phyloP scores from a whole-genome alignment of 2,329 filamentous ascomycete genomes.

The Colletotrichum sp. region DNA sequence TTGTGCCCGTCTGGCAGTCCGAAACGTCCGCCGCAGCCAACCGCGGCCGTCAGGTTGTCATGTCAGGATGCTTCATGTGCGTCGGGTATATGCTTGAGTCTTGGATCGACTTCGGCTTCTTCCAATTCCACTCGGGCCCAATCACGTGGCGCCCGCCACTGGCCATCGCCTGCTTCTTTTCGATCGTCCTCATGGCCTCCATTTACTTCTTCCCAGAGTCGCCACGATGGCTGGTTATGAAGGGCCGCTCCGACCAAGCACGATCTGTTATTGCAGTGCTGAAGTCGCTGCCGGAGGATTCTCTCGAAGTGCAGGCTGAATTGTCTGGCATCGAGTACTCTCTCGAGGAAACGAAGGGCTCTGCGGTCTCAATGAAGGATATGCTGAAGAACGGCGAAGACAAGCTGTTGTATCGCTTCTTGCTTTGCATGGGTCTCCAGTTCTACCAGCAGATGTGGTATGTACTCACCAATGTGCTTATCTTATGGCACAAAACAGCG shows the following conservation, averaged over 20 bases:
- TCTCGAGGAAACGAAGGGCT: constrained; percentile 44
- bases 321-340: constrained; percentile 51
- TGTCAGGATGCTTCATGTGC: constrained; percentile 28
- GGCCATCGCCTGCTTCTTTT: constrained; percentile 35
- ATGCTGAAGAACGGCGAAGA: constrained; percentile 53
- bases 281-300: constrained; percentile 38
- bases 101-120: constrained; percentile 50
- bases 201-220: constrained; percentile 40
- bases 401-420: constrained; percentile 51
- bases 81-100: constrained; percentile 36
- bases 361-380: constrained; percentile 39
- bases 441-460: constrained; percentile 30
- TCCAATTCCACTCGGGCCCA: constrained; percentile 26
- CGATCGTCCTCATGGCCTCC: constrained; percentile 31
- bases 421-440: constrained; percentile 33
- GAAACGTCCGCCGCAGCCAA: constrained; percentile 42
- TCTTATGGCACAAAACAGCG: neutral
- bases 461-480: neutral
- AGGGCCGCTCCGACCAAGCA: constrained; percentile 35
- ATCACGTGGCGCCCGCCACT: constrained; percentile 38
- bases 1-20: constrained; percentile 44
- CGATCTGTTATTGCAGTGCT: constrained; percentile 38
- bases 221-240: constrained; percentile 39
- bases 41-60: constrained; percentile 43
- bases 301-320: constrained; percentile 42